Percentiles rank a stretch among this genome's conserved stretches.
phyloP scores from a whole-genome alignment of 108 stramenopile species.

The Skeletonema tropicum region DNA sequence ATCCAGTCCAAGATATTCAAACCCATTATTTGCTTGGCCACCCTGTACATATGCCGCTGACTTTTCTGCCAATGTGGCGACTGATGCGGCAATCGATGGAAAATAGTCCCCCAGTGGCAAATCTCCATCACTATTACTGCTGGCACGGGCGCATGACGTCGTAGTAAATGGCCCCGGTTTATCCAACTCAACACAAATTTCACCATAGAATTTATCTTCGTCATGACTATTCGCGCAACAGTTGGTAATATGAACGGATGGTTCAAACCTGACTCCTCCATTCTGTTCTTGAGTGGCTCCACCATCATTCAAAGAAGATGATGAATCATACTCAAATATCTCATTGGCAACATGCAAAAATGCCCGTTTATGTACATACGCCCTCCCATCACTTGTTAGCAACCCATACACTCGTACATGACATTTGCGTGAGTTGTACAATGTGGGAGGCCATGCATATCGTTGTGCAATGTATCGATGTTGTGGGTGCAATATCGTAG shows the following conservation, averaged over 20 bases:
- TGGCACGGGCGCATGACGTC: neutral
- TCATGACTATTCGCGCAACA: constrained; percentile 90
- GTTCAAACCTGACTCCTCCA: constrained; percentile 38
- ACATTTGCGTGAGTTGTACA: constrained; percentile 71
- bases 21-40: constrained; percentile 78
- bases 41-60: constrained; percentile 64
- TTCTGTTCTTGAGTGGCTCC: neutral
- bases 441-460: constrained; percentile 81
- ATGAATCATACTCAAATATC: constrained; percentile 37
- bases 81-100: constrained; percentile 69
- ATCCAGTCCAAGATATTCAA: constrained; percentile 88
- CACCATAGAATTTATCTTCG: constrained; percentile 72
- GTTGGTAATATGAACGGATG: constrained; percentile 83
- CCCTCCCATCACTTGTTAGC: constrained; percentile 67
- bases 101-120: constrained; percentile 65
- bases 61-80: constrained; percentile 54
- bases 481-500: constrained; percentile 39
- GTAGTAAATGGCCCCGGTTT: too few species aligned
- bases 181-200: constrained; percentile 81
- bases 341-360: constrained; percentile 91
- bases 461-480: constrained; percentile 78
- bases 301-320: too few species aligned
- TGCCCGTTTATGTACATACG: constrained; percentile 72
- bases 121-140: constrained; percentile 13
- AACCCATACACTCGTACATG: constrained; percentile 84